A percentile compares a stretch with the other conserved stretches of the same genome.
Evolutionary conservation across 2,329 filamentous ascomycete genomes (phyloP).

Genomic region (Kalaharituber pfeilii): DNA sequence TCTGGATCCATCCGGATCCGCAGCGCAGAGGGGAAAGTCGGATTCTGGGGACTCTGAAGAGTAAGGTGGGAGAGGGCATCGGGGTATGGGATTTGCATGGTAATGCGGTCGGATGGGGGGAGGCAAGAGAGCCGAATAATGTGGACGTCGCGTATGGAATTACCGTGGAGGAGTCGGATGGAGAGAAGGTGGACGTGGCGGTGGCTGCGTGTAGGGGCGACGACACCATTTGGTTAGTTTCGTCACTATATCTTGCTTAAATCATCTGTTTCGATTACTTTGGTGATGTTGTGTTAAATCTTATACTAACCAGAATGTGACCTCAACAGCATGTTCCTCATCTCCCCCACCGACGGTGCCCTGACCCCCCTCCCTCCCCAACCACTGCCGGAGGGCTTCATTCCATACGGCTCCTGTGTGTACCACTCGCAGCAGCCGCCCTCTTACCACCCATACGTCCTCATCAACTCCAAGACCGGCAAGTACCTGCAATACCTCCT

Average conservation of each 20-base stretch:
- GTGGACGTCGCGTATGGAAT: constrained; percentile 39
- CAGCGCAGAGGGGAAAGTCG: constrained; percentile 28
- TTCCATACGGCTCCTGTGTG: constrained; percentile 37
- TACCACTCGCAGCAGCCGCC: constrained; percentile 33
- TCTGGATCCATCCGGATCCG: constrained; percentile 32
- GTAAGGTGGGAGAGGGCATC: constrained; percentile 33
- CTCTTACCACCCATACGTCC: constrained; percentile 33
- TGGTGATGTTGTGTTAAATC: no score
- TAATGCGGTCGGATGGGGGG: constrained; percentile 32
- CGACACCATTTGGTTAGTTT: constrained; percentile 36
- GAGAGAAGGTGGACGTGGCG: constrained; percentile 28
- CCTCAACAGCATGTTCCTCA: no score
- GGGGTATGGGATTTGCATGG: constrained; percentile 35
- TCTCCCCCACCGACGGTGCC: no score
- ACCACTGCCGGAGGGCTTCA: constrained; percentile 30
- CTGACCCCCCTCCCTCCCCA: constrained; percentile 30
- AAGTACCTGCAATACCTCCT: constrained; percentile 39
- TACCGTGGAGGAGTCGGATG: constrained; percentile 8
- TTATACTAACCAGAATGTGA: no score
- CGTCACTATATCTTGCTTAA: no score
- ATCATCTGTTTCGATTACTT: no score
- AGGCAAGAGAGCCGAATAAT: constrained; percentile 36
- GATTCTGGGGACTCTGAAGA: constrained; percentile 38
- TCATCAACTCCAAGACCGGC: constrained; percentile 38
- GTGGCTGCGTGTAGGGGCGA: constrained; percentile 37